Conservation (phyloP, 257 asterid genomes). For the Datura wrightii region DNA sequence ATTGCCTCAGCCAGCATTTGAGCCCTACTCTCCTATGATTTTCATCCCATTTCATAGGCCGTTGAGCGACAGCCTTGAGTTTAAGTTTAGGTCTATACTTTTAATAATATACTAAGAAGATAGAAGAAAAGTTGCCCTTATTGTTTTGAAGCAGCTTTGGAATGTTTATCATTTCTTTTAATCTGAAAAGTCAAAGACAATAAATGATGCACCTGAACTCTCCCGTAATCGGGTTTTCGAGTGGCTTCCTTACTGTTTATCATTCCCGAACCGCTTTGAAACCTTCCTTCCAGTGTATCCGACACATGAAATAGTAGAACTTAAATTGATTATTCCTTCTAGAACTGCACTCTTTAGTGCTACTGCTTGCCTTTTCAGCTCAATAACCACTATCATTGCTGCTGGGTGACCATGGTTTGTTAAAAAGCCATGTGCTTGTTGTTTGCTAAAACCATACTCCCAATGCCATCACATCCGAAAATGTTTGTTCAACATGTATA, state of each 20-base stretch:
- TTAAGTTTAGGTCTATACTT: neutral
- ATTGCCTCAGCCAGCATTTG: neutral
- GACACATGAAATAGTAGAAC: neutral
- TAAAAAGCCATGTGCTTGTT: neutral
- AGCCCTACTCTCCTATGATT: neutral
- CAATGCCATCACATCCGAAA: neutral
- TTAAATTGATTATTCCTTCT: neutral
- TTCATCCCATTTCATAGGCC: neutral
- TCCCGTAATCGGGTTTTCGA: neutral
- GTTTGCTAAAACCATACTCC: neutral
- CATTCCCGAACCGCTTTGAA: slow-evolving; percentile 1
- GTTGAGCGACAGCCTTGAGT: neutral
- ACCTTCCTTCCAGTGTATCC: neutral
- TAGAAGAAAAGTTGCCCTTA: neutral
- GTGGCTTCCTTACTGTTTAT: neutral
- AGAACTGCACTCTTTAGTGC: neutral
- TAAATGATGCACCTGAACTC: slow-evolving; percentile 22
- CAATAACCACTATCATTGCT: neutral
- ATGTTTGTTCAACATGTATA: neutral
- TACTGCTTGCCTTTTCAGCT: neutral
- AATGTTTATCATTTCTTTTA: neutral
- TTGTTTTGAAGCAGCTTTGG: slow-evolving; percentile 3
- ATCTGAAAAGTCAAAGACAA: neutral
- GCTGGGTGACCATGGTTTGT: neutral
- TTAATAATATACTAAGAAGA: neutral